phyloP scores from a whole-genome alignment of 441 rosid genomes.

The Populus hybrid region DNA sequence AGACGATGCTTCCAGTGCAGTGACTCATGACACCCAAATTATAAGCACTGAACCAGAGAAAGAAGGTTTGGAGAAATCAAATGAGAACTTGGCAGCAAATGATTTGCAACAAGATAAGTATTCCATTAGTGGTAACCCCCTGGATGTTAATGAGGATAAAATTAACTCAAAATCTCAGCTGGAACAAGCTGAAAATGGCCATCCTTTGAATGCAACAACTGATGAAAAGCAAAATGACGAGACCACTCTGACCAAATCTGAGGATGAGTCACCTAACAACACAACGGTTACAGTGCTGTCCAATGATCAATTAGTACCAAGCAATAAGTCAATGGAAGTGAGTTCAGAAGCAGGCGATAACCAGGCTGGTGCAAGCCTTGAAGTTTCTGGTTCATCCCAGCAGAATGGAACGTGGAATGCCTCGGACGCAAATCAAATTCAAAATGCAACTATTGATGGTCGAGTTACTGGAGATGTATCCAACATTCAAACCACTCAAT shows the following conservation, averaged over 20 bases:
- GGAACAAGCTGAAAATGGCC: slow-evolving; percentile 26
- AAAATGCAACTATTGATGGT: slow-evolving; percentile 29
- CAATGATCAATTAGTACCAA: slow-evolving; percentile 20
- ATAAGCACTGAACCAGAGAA: slow-evolving; percentile 35
- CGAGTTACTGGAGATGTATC: slow-evolving; percentile 27
- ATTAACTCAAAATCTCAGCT: slow-evolving; percentile 23
- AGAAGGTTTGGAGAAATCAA: slow-evolving; percentile 31
- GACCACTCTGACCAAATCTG: slow-evolving; percentile 14
- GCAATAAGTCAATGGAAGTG: slow-evolving; percentile 24
- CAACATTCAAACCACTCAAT: slow-evolving; percentile 18
- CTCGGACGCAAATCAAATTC: slow-evolving; percentile 30
- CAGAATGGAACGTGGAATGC: slow-evolving; percentile 36
- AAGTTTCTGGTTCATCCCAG: slow-evolving; percentile 23
- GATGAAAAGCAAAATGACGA: slow-evolving; percentile 31
- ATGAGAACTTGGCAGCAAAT: slow-evolving; percentile 28
- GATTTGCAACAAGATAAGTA: slow-evolving; percentile 25
- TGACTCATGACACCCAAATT: slow-evolving; percentile 58
- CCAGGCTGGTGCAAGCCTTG: slow-evolving; percentile 23
- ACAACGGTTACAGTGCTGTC: slow-evolving; percentile 6
- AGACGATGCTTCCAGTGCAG: slow-evolving; percentile 97
- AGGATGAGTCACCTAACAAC: slow-evolving; percentile 14
- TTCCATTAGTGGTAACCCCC: slow-evolving; percentile 13
- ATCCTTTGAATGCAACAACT: slow-evolving; percentile 21
- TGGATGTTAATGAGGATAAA: slow-evolving; percentile 22
- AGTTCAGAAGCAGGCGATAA: slow-evolving; percentile 31